Evolutionary conservation across 179 eudicot species (phyloP).

Genomic region (Drosera spatulata): DNA sequence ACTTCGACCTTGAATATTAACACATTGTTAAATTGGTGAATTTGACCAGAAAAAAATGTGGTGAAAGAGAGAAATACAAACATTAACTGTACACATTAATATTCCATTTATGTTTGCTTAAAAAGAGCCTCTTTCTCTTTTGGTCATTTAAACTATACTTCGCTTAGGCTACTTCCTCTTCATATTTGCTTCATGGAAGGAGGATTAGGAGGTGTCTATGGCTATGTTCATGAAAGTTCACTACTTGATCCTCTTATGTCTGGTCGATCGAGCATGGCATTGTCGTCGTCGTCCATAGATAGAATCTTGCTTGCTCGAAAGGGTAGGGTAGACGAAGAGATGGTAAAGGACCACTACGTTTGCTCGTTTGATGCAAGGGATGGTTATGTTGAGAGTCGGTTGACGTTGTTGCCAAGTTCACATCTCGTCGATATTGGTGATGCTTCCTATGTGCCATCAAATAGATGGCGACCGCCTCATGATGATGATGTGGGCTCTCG

Average conservation of each 20-base stretch:
- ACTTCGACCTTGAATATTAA: too few species aligned
- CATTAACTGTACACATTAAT: too few species aligned
- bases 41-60: too few species aligned
- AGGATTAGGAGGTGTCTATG: conserved; percentile 7
- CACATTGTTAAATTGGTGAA: too few species aligned
- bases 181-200: conserved; percentile 15
- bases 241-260: neutral
- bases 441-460: neutral
- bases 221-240: conserved; percentile 5
- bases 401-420: conserved; percentile 5
- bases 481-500: conserved; percentile 2
- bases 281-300: conserved; percentile 42
- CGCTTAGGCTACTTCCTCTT: neutral
- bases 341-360: conserved; percentile 1
- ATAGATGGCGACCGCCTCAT: neutral
- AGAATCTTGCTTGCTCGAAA: conserved; percentile 31
- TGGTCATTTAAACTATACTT: too few species aligned
- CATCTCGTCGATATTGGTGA: conserved; percentile 6
- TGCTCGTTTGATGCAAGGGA: neutral
- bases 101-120: too few species aligned
- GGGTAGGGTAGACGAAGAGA: conserved; percentile 2
- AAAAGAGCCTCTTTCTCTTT: too few species aligned
- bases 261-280: conserved; percentile 8
- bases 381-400: neutral
- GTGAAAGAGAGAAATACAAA: too few species aligned